Conservation (phyloP, 768 basidiomycete genomes). For the Pleurotus cornucopiae region DNA sequence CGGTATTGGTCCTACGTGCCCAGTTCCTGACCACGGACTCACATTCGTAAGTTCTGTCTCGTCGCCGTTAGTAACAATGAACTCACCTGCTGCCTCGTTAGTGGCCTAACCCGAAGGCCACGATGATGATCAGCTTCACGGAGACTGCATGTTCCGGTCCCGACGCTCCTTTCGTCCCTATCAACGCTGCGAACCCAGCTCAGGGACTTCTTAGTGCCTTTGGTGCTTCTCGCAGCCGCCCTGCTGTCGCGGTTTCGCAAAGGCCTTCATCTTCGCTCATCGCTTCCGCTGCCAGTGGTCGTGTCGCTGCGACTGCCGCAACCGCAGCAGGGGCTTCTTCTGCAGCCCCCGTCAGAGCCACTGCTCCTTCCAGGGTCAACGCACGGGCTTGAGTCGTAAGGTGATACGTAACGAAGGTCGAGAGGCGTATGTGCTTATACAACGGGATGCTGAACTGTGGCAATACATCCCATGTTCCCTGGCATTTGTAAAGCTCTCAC, state of each 20-base stretch:
- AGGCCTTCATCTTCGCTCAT: neutral
- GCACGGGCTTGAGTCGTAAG: neutral
- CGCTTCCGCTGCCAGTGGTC: neutral
- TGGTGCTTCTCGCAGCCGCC: neutral
- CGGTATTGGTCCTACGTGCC: neutral
- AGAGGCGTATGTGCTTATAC: no score
- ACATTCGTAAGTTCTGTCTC: neutral
- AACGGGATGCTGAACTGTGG: no score
- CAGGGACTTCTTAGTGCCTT: neutral
- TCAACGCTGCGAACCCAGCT: neutral
- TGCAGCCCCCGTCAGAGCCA: neutral
- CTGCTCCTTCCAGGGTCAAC: neutral
- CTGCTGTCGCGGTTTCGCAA: neutral
- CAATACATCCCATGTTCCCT: no score
- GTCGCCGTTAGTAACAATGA: no score
- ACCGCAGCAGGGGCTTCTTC: neutral
- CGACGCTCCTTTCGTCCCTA: neutral
- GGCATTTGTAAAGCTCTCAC: no score
- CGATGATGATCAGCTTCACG: neutral
- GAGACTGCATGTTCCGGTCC: slow-evolving; percentile 1
- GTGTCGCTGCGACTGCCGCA: neutral
- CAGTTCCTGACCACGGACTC: neutral
- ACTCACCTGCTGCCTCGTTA: neutral
- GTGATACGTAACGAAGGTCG: no score
- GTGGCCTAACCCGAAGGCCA: slow-evolving; percentile 1